Evolutionary conservation across 108 stramenopile species (phyloP).

Genomic region (Pseudonitzschia pungens): DNA sequence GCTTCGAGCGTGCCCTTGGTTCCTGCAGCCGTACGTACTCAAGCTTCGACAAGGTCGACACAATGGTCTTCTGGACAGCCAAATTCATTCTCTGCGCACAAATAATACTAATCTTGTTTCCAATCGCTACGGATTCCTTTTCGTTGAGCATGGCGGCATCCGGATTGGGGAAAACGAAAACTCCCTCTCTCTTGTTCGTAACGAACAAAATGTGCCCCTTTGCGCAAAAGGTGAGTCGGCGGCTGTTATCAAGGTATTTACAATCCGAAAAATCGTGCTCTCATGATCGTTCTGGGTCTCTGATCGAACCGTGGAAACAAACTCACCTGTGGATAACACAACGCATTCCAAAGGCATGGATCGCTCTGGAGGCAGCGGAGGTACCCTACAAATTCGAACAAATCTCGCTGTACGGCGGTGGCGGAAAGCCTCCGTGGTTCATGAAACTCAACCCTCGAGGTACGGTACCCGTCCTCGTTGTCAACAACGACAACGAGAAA

Average conservation of each 20-base stretch:
- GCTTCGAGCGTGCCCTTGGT: too few relatives aligned
- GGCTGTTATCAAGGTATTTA: too few relatives aligned
- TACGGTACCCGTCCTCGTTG: constrained; percentile 71
- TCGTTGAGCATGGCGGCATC: constrained; percentile 9
- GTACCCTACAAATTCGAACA: constrained; percentile 57
- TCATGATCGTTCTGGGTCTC: not conserved
- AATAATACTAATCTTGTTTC: not conserved
- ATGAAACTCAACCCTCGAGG: constrained; percentile 72
- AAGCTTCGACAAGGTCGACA: too few relatives aligned
- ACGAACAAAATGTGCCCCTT: constrained; percentile 84
- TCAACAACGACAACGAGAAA: constrained; percentile 13
- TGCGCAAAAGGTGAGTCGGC: constrained; percentile 22
- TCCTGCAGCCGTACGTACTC: too few relatives aligned
- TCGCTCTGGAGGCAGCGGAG: constrained; percentile 62
- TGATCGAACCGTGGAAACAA: not conserved
- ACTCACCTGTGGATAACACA: too few relatives aligned
- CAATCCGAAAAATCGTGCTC: too few relatives aligned
- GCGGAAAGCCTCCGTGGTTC: constrained; percentile 86
- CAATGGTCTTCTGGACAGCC: too few relatives aligned
- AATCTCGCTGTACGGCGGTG: constrained; percentile 70
- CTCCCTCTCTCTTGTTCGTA: constrained; percentile 36
- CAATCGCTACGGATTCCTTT: not conserved
- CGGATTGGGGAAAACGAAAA: not conserved
- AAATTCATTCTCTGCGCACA: too few relatives aligned
- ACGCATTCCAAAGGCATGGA: constrained; percentile 84